These are phyloP conservation scores for Boletus coccyginus DNA, from an alignment of 768 basidiomycete genomes.

Conservation along the genomic window DNA sequence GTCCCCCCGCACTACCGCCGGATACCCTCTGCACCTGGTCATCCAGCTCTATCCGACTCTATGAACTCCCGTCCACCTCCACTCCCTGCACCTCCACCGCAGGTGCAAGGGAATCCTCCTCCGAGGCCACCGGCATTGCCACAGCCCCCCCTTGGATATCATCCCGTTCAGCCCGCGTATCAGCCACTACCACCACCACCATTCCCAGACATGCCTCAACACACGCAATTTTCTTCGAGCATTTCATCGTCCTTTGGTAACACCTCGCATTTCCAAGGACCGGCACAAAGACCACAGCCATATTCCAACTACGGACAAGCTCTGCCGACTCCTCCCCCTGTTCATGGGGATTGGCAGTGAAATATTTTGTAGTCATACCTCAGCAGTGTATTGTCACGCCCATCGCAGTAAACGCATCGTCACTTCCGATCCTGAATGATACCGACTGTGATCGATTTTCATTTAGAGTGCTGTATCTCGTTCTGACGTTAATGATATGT, in stretches of 20 bases:
- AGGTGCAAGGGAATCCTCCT: constrained; percentile 23
- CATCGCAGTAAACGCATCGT: constrained; percentile 9
- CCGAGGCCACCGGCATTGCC: constrained; percentile 51
- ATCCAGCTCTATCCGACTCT: constrained; percentile 25
- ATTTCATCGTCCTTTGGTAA: constrained; percentile 21
- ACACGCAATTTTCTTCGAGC: constrained; percentile 23
- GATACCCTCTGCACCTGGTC: constrained; percentile 24
- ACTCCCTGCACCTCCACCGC: constrained; percentile 28
- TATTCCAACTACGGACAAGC: constrained; percentile 32
- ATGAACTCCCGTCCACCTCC: constrained; percentile 17
- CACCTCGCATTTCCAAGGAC: constrained; percentile 38
- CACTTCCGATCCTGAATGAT: constrained; percentile 1
- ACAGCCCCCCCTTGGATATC: constrained; percentile 45
- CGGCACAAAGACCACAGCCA: constrained; percentile 38
- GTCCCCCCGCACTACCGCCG: constrained; percentile 35
- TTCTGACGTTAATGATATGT: constrained; percentile 8
- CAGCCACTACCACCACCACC: constrained; percentile 36
- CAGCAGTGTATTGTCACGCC: constrained; percentile 15
- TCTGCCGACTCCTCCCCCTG: constrained; percentile 23
- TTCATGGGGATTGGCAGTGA: constrained; percentile 30
- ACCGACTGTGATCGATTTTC: background rate
- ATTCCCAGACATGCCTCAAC: constrained; percentile 30
- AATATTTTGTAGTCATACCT: constrained; percentile 10
- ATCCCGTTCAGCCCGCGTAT: constrained; percentile 40
- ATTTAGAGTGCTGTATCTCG: constrained; percentile 22